Base-by-base conservation (phyloP, 805 yeast species). In the Aciculoconidium aculeatum region DNA sequence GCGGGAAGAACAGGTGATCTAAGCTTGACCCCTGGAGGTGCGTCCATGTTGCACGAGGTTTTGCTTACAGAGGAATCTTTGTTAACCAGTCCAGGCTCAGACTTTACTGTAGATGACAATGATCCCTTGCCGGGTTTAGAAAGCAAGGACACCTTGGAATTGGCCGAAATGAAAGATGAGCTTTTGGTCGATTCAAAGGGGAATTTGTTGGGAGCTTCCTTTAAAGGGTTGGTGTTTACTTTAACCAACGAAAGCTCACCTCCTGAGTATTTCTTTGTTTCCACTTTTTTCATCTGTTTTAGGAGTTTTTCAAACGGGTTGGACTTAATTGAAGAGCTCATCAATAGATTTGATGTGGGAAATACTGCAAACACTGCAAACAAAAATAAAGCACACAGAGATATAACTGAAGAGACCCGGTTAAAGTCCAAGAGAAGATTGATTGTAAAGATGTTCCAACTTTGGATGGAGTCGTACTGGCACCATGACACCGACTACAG, bases 391-490 rank as follows among this genome's bases (percentile, higher is more conserved):
- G 48, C 52, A 35, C 31, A 35, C 19, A 21, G 21, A 16, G 21
- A 15, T 11, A 14, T 21, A 15, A 13, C 21, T 6, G 25, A 30
- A 17, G 63, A 58, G 27, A 48, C 61, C 7, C 52, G 44, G 39
- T 39, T 74, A 21, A 75, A 71, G 44, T 77, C 68, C 39, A 68
- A 92, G 50, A 62, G 90, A 47, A 73, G 75, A 37, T 55, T 80
- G 26, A 76, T 86, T 21, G 75, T 80, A 41, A 74, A 72, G 40
- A 66, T 80, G 51, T 73, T 87, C 48, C 82, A 77, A 50, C 61
- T 74, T 19, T 90, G 98, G 98, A 58, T 90, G 53, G 94, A 86
- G 53, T 79, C 92, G 29, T 87, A 81, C 50, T 90, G 96, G 96
- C 74, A 77, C 39, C 73, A 71, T 27, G 65, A 68, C 23, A 31